phyloP scores from a whole-genome alignment of 176 grass and related monocot species.

The Melocanna baccifera region DNA sequence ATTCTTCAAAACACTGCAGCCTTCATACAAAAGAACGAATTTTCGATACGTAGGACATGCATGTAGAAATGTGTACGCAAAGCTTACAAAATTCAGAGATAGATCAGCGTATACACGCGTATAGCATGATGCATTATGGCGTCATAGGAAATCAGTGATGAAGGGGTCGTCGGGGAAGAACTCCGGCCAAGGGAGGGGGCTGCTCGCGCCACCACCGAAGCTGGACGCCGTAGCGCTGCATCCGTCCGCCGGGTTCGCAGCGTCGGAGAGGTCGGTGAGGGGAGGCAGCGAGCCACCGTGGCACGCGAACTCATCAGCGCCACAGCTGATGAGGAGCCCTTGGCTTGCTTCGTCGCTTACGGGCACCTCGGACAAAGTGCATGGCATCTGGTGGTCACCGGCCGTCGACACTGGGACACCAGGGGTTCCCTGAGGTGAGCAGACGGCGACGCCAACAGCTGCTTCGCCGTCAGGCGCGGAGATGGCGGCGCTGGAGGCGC shows the following conservation, averaged over 20 bases:
- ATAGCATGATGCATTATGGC: not conserved
- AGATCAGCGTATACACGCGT: not conserved
- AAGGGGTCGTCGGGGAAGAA: conserved; percentile 66
- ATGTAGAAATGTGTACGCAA: not conserved
- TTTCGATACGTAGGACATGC: conserved; percentile 4
- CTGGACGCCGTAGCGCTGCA: conserved; percentile 44
- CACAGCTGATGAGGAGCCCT: conserved; percentile 16
- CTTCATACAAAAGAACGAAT: not conserved
- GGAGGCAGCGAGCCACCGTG: conserved; percentile 47
- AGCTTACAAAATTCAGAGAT: conserved; percentile 27
- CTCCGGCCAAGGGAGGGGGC: conserved; percentile 57
- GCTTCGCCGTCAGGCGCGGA: not conserved
- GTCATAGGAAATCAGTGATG: conserved; percentile 65
- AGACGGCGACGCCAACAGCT: conserved; percentile 12
- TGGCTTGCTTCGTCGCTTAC: conserved; percentile 32
- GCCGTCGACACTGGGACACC: not conserved
- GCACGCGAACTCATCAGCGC: not conserved
- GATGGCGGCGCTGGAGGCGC: not conserved
- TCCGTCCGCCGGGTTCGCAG: conserved; percentile 16
- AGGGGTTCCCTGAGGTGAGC: conserved; percentile 28
- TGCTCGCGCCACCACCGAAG: conserved; percentile 33
- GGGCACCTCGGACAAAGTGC: conserved; percentile 34
- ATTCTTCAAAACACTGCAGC: not conserved
- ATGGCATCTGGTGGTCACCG: conserved; percentile 8
- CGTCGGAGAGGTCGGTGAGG: conserved; percentile 55